Base-by-base conservation (phyloP, 352 stramenopile species). In the Phytophthora fragariae region DNA sequence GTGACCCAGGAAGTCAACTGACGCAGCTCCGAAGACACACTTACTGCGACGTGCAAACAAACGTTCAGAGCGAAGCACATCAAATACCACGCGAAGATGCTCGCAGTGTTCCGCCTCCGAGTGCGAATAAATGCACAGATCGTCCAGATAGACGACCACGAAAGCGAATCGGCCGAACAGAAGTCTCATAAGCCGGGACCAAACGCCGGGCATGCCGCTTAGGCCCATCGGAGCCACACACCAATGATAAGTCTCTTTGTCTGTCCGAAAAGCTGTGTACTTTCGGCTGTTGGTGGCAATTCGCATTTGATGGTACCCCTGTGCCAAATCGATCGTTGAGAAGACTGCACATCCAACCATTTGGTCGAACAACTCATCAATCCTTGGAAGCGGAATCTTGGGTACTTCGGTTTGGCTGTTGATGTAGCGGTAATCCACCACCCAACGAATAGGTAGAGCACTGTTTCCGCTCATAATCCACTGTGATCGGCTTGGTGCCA, bases 1-100 rank as follows among this genome's bases (percentile, higher is more conserved):
- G 46, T 81, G 69, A 31, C 76, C 55, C 14, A 77, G 67, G 50
- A 80, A 80, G 19, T 72, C 52, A 7, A 80, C 69, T 37, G 14
- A 52, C 0, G 33, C 2, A 39, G 50, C 8, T 41, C 60, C 73
- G 55, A 81, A 81, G 2, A 55, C n/a, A 64, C 73, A 79, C 66
- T 84, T 81, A 31, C 6, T 35, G 17, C 41, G 62, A 46, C 46
- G 68, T 52, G 19, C 62, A 49, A 50, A 78, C 24, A 79, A 21
- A 8, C 73, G 62, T 19, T 86, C 64, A 44, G n/a, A 5, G 0
- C 69, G n/a, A 0, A 83, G 21, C 10, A 75, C 60, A 17, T 77
- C 58, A 21, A 77, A 83, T 0, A 83, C 21, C 24, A 1, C 49
- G 9, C 9, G 14, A 10, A 55, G 3, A 55, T 55, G 19, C 3